Base-by-base conservation (phyloP, 2,329 filamentous ascomycete species). In the Ophiostoma angusticollis region DNA sequence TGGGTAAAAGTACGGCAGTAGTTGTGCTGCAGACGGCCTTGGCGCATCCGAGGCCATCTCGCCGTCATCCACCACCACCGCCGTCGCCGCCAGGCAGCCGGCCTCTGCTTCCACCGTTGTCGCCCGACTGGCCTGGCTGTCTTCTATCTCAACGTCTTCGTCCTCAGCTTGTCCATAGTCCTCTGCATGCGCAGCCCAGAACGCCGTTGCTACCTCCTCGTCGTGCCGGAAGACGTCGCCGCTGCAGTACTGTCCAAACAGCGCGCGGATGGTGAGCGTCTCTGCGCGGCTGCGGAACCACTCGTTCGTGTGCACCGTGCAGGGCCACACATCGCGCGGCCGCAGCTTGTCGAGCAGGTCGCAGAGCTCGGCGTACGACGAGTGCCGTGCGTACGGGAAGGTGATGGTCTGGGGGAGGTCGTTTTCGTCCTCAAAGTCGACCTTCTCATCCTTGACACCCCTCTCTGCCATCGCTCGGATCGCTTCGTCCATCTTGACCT, bases 361-460 rank as follows among this genome's bases (percentile, higher is more conserved):
- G 46, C 84, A 80, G 3, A 93, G 68, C 54, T 95, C 89, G 0
- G 66, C 62, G 44, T 91, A 89, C 0, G 84, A 93, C 0, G 89
- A 93, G 56, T 96, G 89, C 1, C 89, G 73, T 0, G 89, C 89
- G 52, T 87, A 95, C 0, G 87, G 84, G 48, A 94, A 95, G 0
- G 54, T 60, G 3, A 78, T 72, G 0, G 52, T 51, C 11, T 49
- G 59, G 0, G 67, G 59, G 18, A 40, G 38, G 1, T 17, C 14
- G 6, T 3, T 12, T 9, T 13, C 7, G 7, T 16, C 9, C n/a
- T n/a, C n/a, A n/a, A n/a, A n/a, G n/a, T n/a, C 4, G 3, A 19
- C 8, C 19, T 21, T 22, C 11, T 12, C 2, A 4, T 14, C 18
- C 11, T 12, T 6, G 9, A 6, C 29, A 13, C 22, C 16, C 22